These are phyloP conservation scores for Exophiala sp. DNA, from an alignment of 2,329 filamentous ascomycete genomes.

Conservation along the genomic window DNA sequence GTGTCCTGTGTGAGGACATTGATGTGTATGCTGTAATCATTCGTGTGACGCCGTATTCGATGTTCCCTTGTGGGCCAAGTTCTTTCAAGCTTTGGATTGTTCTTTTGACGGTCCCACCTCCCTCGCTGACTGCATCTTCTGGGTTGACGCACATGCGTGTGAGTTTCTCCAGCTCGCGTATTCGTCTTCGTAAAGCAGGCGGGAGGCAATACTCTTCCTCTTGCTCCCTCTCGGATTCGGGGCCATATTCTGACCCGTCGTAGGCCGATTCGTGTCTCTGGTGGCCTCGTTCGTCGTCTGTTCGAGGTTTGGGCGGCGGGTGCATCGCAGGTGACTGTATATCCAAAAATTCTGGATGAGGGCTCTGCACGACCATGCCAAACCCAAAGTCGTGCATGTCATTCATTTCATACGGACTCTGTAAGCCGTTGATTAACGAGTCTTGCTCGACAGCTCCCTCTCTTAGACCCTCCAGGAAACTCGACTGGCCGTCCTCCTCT, in stretches of 20 bases:
- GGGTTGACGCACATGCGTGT: constrained; percentile 41
- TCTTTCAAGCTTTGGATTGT: constrained; percentile 52
- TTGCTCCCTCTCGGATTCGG: constrained; percentile 52
- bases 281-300: constrained; percentile 35
- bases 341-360: constrained; percentile 26
- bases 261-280: constrained; percentile 47
- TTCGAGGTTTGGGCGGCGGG: constrained; percentile 36
- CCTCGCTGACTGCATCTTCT: constrained; percentile 39
- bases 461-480: constrained; percentile 32
- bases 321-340: constrained; percentile 7
- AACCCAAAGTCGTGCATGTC: constrained; percentile 26
- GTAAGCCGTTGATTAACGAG: constrained; percentile 6
- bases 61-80: constrained; percentile 52
- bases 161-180: constrained; percentile 55
- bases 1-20: constrained; percentile 56
- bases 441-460: constrained; percentile 31
- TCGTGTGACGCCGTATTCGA: constrained; percentile 56
- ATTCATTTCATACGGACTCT: constrained; percentile 21
- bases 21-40: constrained; percentile 58
- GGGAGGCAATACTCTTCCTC: constrained; percentile 48
- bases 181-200: constrained; percentile 52
- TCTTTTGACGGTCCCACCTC: constrained; percentile 51
- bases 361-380: constrained; percentile 22
- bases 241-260: constrained; percentile 58
- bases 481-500: constrained; percentile 47